A percentile compares a stretch with the other conserved stretches of the same genome.
phyloP scores from a whole-genome alignment of 495 filamentous ascomycete species.

The Penicillium pulvis region DNA sequence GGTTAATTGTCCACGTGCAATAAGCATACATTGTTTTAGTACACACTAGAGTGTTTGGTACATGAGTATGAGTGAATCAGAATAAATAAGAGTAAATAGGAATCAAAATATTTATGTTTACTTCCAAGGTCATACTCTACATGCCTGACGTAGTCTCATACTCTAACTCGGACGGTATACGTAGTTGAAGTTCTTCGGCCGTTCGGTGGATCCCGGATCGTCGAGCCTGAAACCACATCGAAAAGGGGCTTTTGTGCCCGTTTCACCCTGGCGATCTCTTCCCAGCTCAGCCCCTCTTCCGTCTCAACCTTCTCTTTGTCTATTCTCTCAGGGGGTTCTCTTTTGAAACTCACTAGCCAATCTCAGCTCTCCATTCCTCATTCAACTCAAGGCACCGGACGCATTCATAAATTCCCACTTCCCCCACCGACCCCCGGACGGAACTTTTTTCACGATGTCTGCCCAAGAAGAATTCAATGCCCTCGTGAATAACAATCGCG shows the following conservation, averaged over 20 bases:
- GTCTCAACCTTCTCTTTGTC: constrained; percentile 3
- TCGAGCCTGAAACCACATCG: constrained; percentile 19
- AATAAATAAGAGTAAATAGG: no score
- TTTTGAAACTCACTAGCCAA: background rate
- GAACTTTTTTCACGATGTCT: constrained; percentile 53
- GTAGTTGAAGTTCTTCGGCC: constrained; percentile 23
- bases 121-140: no score
- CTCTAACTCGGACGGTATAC: no score
- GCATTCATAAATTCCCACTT: constrained; percentile 19
- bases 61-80: no score
- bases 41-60: no score
- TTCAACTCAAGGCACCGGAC: constrained; percentile 1
- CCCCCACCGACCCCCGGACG: constrained; percentile 7
- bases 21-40: no score
- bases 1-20: background rate
- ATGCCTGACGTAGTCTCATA: no score
- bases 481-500: constrained; percentile 62
- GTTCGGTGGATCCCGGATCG: constrained; percentile 28
- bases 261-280: constrained; percentile 35
- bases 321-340: background rate
- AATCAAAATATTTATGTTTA: no score
- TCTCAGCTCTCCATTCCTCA: background rate
- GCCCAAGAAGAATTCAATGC: constrained; percentile 87
- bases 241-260: constrained; percentile 20
- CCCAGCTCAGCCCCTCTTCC: constrained; percentile 24